Base-by-base conservation (phyloP, 73 alveolate species). In the Urostyla sp. region DNA sequence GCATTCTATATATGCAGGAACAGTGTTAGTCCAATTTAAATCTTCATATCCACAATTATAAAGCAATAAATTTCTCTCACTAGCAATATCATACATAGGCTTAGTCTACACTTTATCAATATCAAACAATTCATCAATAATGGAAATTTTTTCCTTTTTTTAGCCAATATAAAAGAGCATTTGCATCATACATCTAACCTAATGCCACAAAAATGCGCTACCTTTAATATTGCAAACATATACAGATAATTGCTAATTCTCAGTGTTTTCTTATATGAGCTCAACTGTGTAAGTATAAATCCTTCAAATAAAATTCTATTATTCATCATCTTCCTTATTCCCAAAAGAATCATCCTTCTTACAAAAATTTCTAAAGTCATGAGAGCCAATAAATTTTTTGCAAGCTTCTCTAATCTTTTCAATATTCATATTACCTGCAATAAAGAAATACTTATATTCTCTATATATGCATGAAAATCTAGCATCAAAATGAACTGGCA, bases 131-230 rank as follows among this genome's bases (percentile, higher is more conserved):
- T 56, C 80, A 58, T 87, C 85, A 13, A 94, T 91, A 58, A 94
- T 84, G 28, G 77, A 72, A 45, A 74, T 79, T 50, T 88, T 96
- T 73, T 94, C 98, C 84, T 69, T 73, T 27, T 91, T 96, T 67
- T 88, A 90, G 7, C 99, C 99, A 23, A 96, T 92, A 72, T 92
- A 78, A 84, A 96, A 96, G 51, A 96, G 85, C 21, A 96, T 85
- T 23, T 95, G 94, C 99, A 96, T 96, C 82, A 95, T 94, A 72
- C 94, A 94, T 80, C 98, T 89, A n/a, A 96, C 96, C 85, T 94
- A 88, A 89, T 94, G 98, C 99, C 99, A 96, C 50, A 96, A 80
- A 84, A 96, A 96, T 3, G 99, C 97, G 43, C 94, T 84, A 0
- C 99, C 99, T 80, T 92, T 85, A 31, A 93, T 95, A 26, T 88